Evolutionary conservation across 306 rosid species (phyloP).

Genomic region (Malus sylvestris): DNA sequence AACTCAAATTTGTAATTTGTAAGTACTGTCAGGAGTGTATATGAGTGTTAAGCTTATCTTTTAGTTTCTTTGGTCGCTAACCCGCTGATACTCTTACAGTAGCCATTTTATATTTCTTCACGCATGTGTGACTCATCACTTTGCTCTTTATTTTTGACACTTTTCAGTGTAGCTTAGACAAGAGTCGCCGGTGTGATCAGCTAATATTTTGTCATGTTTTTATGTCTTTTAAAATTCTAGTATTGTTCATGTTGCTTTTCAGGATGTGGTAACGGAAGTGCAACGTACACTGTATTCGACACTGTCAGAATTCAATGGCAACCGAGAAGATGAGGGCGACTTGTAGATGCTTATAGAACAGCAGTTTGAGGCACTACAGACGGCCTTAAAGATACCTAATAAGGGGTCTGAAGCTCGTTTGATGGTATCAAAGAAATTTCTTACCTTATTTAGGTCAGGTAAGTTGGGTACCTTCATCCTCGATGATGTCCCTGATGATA

Average conservation of each 20-base stretch:
- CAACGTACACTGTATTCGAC: conserved; percentile 48
- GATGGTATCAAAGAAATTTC: conserved; percentile 83
- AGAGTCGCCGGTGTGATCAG: neutral
- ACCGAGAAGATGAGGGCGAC: conserved; percentile 40
- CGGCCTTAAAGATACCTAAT: conserved; percentile 72
- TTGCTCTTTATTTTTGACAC: neutral
- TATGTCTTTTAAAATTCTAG: neutral
- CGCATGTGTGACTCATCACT: neutral
- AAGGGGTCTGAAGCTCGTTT: conserved; percentile 74
- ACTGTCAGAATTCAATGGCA: conserved; percentile 21
- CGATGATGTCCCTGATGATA: conserved; percentile 39
- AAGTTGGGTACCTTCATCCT: conserved; percentile 85
- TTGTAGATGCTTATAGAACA: conserved; percentile 59
- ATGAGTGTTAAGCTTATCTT: too few relatives aligned
- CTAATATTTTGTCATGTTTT: neutral
- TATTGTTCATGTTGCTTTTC: neutral
- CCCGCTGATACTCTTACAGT: neutral
- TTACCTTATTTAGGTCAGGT: conserved; percentile 71
- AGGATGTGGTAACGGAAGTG: conserved; percentile 68
- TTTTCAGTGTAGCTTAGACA: neutral
- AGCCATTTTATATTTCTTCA: too few relatives aligned
- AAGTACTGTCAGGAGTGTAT: neutral
- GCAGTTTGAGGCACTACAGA: conserved; percentile 71
- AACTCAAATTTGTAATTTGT: too few relatives aligned
- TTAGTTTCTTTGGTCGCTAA: too few relatives aligned